Conservation (phyloP, 2,329 filamentous ascomycete genomes). For the Scedosporium boydii region DNA sequence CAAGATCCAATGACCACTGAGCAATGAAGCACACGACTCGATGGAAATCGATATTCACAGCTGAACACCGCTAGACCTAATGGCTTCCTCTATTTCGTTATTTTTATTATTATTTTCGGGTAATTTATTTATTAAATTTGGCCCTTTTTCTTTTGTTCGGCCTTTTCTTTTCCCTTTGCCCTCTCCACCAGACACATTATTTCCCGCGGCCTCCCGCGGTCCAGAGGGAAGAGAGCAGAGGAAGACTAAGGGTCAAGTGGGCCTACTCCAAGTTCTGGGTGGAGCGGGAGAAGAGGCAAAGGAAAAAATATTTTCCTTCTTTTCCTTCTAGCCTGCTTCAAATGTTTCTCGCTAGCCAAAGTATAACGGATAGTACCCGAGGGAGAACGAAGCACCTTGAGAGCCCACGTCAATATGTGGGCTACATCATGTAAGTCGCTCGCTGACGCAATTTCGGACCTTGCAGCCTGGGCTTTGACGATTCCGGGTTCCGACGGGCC, state of each 20-base stretch:
- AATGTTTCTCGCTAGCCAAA: background rate
- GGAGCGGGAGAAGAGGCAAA: background rate
- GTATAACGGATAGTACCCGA: background rate
- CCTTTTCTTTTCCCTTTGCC: background rate
- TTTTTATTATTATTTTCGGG: background rate
- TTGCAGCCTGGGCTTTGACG: background rate
- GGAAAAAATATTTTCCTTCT: background rate
- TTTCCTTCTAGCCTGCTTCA: background rate
- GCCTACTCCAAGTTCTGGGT: too few species aligned
- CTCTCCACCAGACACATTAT: background rate
- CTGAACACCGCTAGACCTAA: too few species aligned
- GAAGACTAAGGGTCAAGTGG: too few species aligned
- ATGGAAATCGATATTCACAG: too few species aligned
- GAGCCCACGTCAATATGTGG: background rate
- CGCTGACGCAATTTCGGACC: background rate
- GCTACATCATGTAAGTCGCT: background rate
- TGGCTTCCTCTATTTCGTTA: background rate
- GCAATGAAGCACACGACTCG: too few species aligned
- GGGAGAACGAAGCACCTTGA: background rate
- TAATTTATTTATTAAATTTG: too few species aligned
- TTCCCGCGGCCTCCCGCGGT: background rate
- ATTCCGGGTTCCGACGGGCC: background rate
- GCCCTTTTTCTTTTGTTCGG: background rate
- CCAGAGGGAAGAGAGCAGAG: background rate
- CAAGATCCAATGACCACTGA: too few species aligned